Evolutionary conservation across 2,329 filamentous ascomycete genomes (phyloP).

Genomic region (Colletotrichum sp.): DNA sequence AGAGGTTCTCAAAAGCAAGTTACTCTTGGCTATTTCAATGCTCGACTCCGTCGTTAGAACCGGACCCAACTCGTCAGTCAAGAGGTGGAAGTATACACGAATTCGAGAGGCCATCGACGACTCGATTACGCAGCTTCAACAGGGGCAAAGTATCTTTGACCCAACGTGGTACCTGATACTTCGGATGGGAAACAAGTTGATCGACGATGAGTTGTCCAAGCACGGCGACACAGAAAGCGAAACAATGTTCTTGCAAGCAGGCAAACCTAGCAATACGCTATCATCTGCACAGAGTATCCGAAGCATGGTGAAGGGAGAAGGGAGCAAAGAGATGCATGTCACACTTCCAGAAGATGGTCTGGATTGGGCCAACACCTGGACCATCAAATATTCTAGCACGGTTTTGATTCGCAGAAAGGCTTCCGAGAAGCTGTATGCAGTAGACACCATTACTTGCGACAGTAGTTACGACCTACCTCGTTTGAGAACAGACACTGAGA

Average conservation of each 20-base stretch:
- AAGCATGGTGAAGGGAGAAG: neutral
- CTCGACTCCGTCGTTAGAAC: neutral
- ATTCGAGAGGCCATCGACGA: neutral
- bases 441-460: neutral
- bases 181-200: neutral
- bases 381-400: neutral
- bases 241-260: fast-evolving
- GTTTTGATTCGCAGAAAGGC: neutral
- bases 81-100: neutral
- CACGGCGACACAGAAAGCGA: too few species aligned
- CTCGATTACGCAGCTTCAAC: neutral
- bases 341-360: neutral
- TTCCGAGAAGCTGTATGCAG: neutral
- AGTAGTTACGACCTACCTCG: neutral
- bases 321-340: neutral
- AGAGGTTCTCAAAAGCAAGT: neutral
- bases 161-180: neutral
- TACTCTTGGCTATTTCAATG: neutral
- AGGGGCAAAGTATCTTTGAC: neutral
- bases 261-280: too few species aligned
- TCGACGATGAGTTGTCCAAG: neutral
- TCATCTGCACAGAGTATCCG: neutral
- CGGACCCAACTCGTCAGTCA: neutral
- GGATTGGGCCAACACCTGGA: neutral
- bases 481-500: neutral